Base-by-base conservation (phyloP, 331 rosid species). In the Acacia pycnantha region DNA sequence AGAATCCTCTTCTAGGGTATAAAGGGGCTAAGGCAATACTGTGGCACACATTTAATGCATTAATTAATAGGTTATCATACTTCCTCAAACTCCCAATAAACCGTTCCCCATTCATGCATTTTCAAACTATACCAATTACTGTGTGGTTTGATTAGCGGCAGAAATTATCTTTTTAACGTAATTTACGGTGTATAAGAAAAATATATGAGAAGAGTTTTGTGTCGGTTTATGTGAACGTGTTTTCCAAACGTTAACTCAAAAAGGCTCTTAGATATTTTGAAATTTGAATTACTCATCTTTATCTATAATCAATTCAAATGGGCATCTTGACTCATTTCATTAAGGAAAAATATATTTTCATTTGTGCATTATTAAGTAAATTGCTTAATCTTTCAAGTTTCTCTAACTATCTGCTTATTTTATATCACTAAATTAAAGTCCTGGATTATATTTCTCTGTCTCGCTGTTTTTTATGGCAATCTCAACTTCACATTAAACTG, bases 141-240 rank as follows among this genome's bases (percentile, higher is more conserved):
- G 0, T 5, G 0, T 35, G 3, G 5, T 35, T 35, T 5, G 40
- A 5, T 5, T 35, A 5, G 7, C 1, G 7, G 40, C 0, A 4
- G 1, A 3, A 35, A 0, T 0, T 35, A 0, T 4, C 0, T 35
- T 35, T 35, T 0, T 35, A 35, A 0, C 0, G 0, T 35, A 7
- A 4, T 35, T 35, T 35, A 35, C 3, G 1, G 1, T 35, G 7
- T 5, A 35, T 3, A 0, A 35, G 1, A 1, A 5, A 35, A 35
- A 1, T 35, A 35, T 35, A 0, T 35, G 6, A 35, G 0, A 35
- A 2, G 3, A 35, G 1, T 35, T 35, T 35, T 35, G 7, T 35
- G 5, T 35, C 1, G 1, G 5, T 0, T 35, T 35, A 0, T 0
- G 7, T 35, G 1, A 35, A 35, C 1, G 0, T 35, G 0, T 1